Evolutionary conservation across 192 early-diverging fungal genomes (phyloP).

Genomic region (Lobosporangium transversale): DNA sequence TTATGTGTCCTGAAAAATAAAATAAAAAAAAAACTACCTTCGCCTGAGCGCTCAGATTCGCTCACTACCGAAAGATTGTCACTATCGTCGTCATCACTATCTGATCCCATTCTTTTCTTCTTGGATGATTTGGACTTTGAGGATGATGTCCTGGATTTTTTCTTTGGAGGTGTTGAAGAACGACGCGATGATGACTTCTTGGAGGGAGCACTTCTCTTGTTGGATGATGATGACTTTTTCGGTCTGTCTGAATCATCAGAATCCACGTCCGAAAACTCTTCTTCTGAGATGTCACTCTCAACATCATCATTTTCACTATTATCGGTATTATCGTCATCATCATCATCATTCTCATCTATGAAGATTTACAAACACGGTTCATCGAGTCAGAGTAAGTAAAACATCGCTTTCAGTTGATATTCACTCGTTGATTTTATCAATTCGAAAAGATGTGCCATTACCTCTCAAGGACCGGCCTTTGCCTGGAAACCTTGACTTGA

Average conservation of each 20-base stretch:
- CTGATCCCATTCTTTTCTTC: conserved; percentile 43
- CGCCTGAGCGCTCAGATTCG: conserved; percentile 50
- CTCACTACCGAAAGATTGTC: conserved; percentile 39
- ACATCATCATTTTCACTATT: conserved; percentile 22
- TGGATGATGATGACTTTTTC: conserved; percentile 25
- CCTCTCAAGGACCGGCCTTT: conserved; percentile 37
- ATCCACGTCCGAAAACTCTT: conserved; percentile 49
- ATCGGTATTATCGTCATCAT: conserved; percentile 38
- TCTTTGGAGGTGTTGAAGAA: conserved; percentile 44
- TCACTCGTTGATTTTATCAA: too few relatives aligned
- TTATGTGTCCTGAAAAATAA: background rate
- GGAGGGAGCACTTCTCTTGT: conserved; percentile 23
- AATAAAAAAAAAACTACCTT: background rate
- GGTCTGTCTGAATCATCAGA: conserved; percentile 43
- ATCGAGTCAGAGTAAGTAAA: too few relatives aligned
- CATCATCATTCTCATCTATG: conserved; percentile 32
- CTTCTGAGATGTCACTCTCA: conserved; percentile 20
- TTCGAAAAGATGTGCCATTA: conserved; percentile 12
- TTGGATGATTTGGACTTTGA: conserved; percentile 35
- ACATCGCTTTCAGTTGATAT: too few relatives aligned
- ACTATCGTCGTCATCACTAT: conserved; percentile 34
- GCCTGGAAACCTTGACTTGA: conserved; percentile 50
- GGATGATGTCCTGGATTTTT: conserved; percentile 31
- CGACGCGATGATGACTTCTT: conserved; percentile 32
- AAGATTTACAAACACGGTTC: too few relatives aligned